These are phyloP conservation scores for Alternaria viburni DNA, from an alignment of 2,329 filamentous ascomycete species.

Conservation along the genomic window DNA sequence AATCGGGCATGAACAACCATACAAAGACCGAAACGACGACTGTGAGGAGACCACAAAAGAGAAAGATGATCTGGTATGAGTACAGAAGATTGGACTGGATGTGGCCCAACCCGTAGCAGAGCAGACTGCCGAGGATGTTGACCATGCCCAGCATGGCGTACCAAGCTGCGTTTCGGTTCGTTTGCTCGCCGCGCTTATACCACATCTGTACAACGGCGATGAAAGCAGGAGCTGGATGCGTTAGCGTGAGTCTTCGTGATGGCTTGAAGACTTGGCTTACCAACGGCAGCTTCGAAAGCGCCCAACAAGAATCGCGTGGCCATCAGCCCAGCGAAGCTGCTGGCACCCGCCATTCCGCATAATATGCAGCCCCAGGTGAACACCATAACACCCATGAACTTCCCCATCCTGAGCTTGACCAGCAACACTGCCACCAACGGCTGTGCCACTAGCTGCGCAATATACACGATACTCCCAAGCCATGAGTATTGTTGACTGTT, in stretches of 20 bases:
- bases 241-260: not conserved
- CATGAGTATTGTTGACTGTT: constrained; percentile 59
- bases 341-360: constrained; percentile 66
- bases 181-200: constrained; percentile 67
- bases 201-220: constrained; percentile 56
- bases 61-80: constrained; percentile 46
- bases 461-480: constrained; percentile 60
- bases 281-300: constrained; percentile 68
- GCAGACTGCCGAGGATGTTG: constrained; percentile 61
- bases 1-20: constrained; percentile 66
- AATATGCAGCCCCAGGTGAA: constrained; percentile 63
- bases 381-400: constrained; percentile 62
- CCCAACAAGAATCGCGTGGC: constrained; percentile 69
- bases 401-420: constrained; percentile 66
- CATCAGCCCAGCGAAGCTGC: constrained; percentile 66
- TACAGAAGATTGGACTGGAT: constrained; percentile 57
- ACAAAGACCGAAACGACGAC: constrained; percentile 60
- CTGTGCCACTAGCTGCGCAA: constrained; percentile 62
- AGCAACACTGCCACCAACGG: constrained; percentile 61
- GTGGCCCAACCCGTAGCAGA: constrained; percentile 65
- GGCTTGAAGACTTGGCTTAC: constrained; percentile 18
- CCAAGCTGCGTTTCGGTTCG: constrained; percentile 63
- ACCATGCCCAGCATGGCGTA: constrained; percentile 67
- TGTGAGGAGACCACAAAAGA: constrained; percentile 53
- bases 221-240: constrained; percentile 38